A percentile compares a stretch with the other conserved stretches of the same genome.
phyloP scores from a whole-genome alignment of 805 yeast genomes.

The Ogataea philodendri region DNA sequence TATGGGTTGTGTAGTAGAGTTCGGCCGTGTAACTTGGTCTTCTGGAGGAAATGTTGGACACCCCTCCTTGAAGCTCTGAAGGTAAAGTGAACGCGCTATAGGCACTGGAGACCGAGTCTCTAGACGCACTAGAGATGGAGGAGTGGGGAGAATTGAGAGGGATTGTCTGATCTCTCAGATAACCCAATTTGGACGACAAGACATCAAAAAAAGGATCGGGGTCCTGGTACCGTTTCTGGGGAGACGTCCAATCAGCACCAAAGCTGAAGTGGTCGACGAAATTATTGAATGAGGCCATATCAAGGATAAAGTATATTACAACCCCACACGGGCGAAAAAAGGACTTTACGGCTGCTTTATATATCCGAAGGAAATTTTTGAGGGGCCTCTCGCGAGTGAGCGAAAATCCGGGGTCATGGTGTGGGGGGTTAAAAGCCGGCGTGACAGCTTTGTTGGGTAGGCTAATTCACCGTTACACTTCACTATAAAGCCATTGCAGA shows the following conservation, averaged over 20 bases:
- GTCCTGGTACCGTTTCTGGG: conserved; percentile 4
- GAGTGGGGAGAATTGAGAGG: conserved; percentile 30
- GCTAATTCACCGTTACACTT: conserved; percentile 1
- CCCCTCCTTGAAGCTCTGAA: conserved; percentile 60
- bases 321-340: conserved; percentile 10
- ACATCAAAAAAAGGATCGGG: conserved; percentile 23
- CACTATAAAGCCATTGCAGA: conserved; percentile 6
- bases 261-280: conserved; percentile 10
- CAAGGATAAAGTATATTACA: conserved; percentile 2
- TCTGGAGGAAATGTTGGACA: conserved; percentile 59
- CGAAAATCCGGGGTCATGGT: conserved; percentile 12
- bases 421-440: conserved; percentile 5
- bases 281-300: conserved; percentile 19
- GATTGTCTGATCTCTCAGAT: conserved; percentile 18
- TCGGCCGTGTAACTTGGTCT: conserved; percentile 78
- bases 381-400: conserved; percentile 8
- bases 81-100: conserved; percentile 46
- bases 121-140: conserved; percentile 31
- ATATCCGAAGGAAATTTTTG: conserved; percentile 9
- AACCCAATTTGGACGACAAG: conserved; percentile 19
- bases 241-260: conserved; percentile 3
- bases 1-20: conserved; percentile 40
- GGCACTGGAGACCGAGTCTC: conserved; percentile 26
- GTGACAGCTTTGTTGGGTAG: conserved; percentile 3
- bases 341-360: conserved; percentile 14